Evolutionary conservation across 1,284 basidiomycete species (phyloP).

Genomic region (Blastosporella zonata): DNA sequence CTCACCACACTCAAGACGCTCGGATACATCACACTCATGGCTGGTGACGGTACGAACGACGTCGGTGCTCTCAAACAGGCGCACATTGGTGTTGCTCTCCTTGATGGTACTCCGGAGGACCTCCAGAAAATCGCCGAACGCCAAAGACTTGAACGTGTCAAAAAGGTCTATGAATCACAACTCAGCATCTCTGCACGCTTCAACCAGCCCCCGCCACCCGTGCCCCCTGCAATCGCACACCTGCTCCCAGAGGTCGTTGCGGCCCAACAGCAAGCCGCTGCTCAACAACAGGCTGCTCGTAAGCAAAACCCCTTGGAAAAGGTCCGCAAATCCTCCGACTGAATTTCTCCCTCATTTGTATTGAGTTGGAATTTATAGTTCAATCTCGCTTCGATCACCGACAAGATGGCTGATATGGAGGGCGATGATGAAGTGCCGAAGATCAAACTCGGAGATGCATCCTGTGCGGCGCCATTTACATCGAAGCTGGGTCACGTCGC

Average conservation of each 20-base stretch:
- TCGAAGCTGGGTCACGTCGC: conserved; percentile 92
- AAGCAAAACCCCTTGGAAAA: conserved; percentile 88
- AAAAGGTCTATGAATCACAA: conserved; percentile 95
- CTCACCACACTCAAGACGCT: conserved; percentile 84
- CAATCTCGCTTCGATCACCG: conserved; percentile 83
- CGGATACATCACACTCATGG: conserved; percentile 92
- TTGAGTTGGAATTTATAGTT: conserved; percentile 53
- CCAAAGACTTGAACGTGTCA: conserved; percentile 83
- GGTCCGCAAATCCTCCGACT: conserved; percentile 40
- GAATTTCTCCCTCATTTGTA: neutral
- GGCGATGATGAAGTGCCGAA: conserved; percentile 91
- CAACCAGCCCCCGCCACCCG: conserved; percentile 88
- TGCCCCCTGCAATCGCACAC: conserved; percentile 80
- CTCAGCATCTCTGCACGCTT: conserved; percentile 85
- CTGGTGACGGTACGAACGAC: conserved; percentile 96
- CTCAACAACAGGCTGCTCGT: conserved; percentile 59
- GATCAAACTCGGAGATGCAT: conserved; percentile 96
- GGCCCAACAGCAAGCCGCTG: conserved; percentile 78
- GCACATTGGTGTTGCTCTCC: conserved; percentile 89
- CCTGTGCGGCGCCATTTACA: conserved; percentile 95
- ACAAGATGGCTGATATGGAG: conserved; percentile 89
- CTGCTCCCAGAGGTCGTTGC: conserved; percentile 87
- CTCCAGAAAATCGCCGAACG: conserved; percentile 91
- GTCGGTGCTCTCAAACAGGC: conserved; percentile 96
- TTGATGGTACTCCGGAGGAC: conserved; percentile 90